A percentile compares a stretch with the other conserved stretches of the same genome.
phyloP scores from a whole-genome alignment of 1,284 basidiomycete genomes.

The Veloporphyrellus conicus region DNA sequence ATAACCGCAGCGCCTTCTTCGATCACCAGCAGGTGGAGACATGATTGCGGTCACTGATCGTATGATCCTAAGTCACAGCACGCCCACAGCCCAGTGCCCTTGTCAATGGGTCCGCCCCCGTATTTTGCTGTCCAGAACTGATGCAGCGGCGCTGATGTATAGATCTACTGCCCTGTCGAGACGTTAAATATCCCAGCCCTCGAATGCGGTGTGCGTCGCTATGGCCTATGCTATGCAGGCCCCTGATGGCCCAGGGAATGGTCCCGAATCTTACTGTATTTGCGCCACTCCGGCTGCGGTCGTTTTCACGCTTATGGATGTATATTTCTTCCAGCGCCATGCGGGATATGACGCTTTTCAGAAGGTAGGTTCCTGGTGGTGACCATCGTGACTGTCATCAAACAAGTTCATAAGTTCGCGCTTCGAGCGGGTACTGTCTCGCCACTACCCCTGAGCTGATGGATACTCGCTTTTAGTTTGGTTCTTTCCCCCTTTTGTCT shows the following conservation, averaged over 20 bases:
- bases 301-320: constrained; percentile 8
- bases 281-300: constrained; percentile 11
- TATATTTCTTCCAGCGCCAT: constrained; percentile 12
- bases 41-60: constrained; percentile 20
- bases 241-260: constrained; percentile 5
- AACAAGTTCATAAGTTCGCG: constrained; percentile 8
- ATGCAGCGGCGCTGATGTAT: constrained; percentile 9
- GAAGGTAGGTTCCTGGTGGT: constrained; percentile 4
- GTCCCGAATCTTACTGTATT: constrained; percentile 3
- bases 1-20: constrained; percentile 25
- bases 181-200: background rate
- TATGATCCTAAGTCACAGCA: constrained; percentile 21
- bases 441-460: constrained; percentile 4
- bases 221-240: constrained; percentile 14
- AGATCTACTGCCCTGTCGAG: constrained; percentile 5
- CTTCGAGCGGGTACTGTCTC: constrained; percentile 9
- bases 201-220: constrained; percentile 12
- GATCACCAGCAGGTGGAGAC: constrained; percentile 20
- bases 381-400: constrained; percentile 13
- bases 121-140: constrained; percentile 6
- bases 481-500: background rate
- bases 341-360: constrained; percentile 8
- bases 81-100: constrained; percentile 29
- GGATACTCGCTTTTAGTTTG: constrained; percentile 9
- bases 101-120: constrained; percentile 5